Conservation (phyloP, 2,329 filamentous ascomycete species). For the Arthroderma uncinatum region DNA sequence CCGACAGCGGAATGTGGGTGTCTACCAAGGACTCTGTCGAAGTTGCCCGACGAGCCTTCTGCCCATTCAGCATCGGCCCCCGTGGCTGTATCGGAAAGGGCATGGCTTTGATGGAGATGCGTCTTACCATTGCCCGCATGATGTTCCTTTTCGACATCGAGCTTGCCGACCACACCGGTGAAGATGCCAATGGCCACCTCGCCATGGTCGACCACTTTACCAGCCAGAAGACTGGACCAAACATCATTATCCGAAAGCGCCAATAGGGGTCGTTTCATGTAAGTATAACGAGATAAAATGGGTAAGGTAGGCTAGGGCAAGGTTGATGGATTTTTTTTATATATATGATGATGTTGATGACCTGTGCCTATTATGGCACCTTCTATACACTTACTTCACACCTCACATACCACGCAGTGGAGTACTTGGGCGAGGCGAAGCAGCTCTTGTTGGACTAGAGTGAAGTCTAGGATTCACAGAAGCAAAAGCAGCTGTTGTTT, state of each 20-base stretch:
- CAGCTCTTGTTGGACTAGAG: neutral
- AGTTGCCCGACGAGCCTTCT: conserved; percentile 32
- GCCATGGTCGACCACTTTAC: conserved; percentile 16
- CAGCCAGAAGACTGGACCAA: conserved; percentile 15
- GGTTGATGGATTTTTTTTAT: neutral
- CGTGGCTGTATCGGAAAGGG: conserved; percentile 36
- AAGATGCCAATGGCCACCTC: conserved; percentile 12
- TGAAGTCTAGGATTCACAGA: neutral
- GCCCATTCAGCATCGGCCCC: conserved; percentile 31
- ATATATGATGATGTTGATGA: neutral
- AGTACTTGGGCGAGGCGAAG: neutral
- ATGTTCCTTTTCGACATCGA: conserved; percentile 33
- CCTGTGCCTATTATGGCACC: no score
- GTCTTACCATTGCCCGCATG: conserved; percentile 30
- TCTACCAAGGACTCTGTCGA: conserved; percentile 26
- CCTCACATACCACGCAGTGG: neutral
- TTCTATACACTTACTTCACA: neutral
- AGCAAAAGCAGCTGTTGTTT: neutral
- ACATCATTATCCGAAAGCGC: conserved; percentile 14
- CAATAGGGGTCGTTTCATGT: neutral
- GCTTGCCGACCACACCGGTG: conserved; percentile 12
- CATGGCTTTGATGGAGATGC: conserved; percentile 37
- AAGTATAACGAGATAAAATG: neutral
- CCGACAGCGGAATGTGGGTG: conserved; percentile 14
- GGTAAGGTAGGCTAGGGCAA: neutral